Conservation (phyloP, 2,329 filamentous ascomycete species). For the Sporothrix sp. region DNA sequence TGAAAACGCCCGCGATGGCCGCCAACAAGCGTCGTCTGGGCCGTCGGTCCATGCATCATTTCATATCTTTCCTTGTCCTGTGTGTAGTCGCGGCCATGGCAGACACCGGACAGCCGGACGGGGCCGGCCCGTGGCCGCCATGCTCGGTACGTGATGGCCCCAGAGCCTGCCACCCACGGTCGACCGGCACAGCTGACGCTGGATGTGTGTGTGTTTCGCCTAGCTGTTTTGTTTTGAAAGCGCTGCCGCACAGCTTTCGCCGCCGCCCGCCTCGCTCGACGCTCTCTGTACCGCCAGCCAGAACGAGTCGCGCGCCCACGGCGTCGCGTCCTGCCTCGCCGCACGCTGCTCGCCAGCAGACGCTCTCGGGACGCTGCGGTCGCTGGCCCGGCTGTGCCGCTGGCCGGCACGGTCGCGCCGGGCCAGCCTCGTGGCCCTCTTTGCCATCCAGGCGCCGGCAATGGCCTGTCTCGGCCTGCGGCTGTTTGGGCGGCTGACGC, state of each 20-base stretch:
- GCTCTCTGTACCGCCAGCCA: not conserved
- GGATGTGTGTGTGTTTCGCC: too few species aligned
- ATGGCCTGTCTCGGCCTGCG: conserved; percentile 27
- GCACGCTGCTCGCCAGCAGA: conserved; percentile 7
- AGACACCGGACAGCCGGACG: too few species aligned
- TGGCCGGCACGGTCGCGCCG: conserved; percentile 25
- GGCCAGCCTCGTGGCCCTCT: conserved; percentile 25
- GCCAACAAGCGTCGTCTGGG: too few species aligned
- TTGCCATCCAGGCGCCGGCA: conserved; percentile 29
- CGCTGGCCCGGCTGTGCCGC: conserved; percentile 20
- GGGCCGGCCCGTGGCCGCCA: too few species aligned
- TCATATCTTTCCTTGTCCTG: too few species aligned
- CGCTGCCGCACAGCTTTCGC: not conserved
- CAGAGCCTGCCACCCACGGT: too few species aligned
- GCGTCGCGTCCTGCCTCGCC: not conserved
- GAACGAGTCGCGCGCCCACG: not conserved
- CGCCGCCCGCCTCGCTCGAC: not conserved
- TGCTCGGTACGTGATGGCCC: too few species aligned
- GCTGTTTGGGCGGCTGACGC: conserved; percentile 29
- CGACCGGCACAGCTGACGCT: too few species aligned
- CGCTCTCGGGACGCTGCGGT: not conserved
- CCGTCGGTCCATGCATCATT: too few species aligned
- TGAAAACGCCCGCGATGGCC: too few species aligned
- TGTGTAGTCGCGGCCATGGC: too few species aligned
- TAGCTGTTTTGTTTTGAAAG: not conserved